phyloP scores from a whole-genome alignment of 495 filamentous ascomycete genomes.

The Echria macrotheca region DNA sequence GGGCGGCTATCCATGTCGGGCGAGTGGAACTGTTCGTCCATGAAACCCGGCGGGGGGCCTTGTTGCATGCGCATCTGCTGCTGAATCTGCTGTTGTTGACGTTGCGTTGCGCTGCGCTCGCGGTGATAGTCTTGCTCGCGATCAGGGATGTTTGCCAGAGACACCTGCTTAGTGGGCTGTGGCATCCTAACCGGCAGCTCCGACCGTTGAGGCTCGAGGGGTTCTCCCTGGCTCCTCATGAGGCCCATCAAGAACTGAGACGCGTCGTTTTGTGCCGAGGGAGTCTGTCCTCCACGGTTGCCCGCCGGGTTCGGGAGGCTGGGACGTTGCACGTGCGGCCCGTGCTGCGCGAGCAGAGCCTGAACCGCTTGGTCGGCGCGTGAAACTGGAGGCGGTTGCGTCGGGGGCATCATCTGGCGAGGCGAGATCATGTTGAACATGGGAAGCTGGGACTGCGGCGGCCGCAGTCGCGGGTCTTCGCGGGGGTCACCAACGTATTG shows the following conservation, averaged over 20 bases:
- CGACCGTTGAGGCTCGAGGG: conserved; percentile 41
- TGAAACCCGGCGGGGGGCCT: conserved; percentile 31
- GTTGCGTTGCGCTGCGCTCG: conserved; percentile 26
- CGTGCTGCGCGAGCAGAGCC: conserved; percentile 50
- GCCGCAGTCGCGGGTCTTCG: conserved; percentile 31
- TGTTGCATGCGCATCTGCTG: conserved; percentile 8
- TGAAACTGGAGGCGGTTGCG: conserved; percentile 30
- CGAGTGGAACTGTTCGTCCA: conserved; percentile 41
- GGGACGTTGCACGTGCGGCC: conserved; percentile 47
- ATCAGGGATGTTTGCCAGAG: conserved; percentile 28
- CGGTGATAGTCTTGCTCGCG: conserved; percentile 38
- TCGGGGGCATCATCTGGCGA: conserved; percentile 33
- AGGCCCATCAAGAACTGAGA: conserved; percentile 52
- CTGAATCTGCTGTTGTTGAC: conserved; percentile 26
- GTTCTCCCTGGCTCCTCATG: conserved; percentile 43
- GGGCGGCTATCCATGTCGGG: conserved; percentile 35
- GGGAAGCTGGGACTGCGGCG: conserved; percentile 16
- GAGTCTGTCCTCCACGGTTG: conserved; percentile 33
- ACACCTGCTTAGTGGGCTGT: conserved; percentile 27
- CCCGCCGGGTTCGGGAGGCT: conserved; percentile 33
- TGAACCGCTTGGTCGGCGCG: conserved; percentile 50
- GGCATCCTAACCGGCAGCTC: conserved; percentile 28
- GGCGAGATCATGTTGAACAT: conserved; percentile 41
- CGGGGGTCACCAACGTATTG: conserved; percentile 38
- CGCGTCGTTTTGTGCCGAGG: conserved; percentile 40